These are phyloP conservation scores for Exsudoporus frostii DNA, from an alignment of 768 basidiomycete genomes.

Conservation along the genomic window DNA sequence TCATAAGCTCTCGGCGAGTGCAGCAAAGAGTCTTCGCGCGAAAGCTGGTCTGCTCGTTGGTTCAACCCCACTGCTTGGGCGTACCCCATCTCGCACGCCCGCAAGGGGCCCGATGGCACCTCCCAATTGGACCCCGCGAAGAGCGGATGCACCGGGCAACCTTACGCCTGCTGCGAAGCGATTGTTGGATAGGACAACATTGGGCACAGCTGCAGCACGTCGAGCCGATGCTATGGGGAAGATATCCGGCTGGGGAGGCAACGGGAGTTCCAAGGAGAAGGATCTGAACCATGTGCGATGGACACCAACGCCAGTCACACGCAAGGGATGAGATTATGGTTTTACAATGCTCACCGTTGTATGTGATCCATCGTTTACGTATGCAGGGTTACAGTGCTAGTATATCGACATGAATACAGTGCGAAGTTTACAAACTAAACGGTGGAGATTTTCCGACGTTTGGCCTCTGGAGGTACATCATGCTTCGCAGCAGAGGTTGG, in stretches of 20 bases:
- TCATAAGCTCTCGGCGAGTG: slow-evolving; percentile 75
- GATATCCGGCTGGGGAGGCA: slow-evolving; percentile 53
- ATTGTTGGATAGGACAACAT: slow-evolving; percentile 68
- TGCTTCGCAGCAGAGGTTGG: slow-evolving; percentile 20
- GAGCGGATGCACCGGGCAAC: slow-evolving; percentile 66
- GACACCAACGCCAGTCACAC: slow-evolving; percentile 69
- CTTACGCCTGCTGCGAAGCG: slow-evolving; percentile 85
- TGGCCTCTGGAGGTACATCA: slow-evolving; percentile 42
- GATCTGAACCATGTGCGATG: slow-evolving; percentile 68
- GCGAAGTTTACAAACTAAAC: slow-evolving; percentile 20
- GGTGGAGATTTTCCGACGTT: slow-evolving; percentile 55
- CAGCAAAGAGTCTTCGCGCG: slow-evolving; percentile 73
- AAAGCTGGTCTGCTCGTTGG: slow-evolving; percentile 65
- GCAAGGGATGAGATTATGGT: slow-evolving; percentile 26
- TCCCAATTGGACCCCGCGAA: slow-evolving; percentile 74
- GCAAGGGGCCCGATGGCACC: slow-evolving; percentile 62
- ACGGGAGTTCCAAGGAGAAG: slow-evolving; percentile 45
- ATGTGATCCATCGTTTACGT: slow-evolving; percentile 1
- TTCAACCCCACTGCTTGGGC: slow-evolving; percentile 24
- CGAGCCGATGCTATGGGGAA: slow-evolving; percentile 68
- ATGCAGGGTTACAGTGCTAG: slow-evolving; percentile 11
- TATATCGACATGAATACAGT: slow-evolving; percentile 10
- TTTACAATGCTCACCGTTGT: slow-evolving; percentile 4
- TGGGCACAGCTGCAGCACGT: slow-evolving; percentile 58
- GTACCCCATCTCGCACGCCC: slow-evolving; percentile 37